These are phyloP conservation scores for Actinomortierella ambigua DNA, from an alignment of 371 early-diverging fungal genomes.

Conservation along the genomic window DNA sequence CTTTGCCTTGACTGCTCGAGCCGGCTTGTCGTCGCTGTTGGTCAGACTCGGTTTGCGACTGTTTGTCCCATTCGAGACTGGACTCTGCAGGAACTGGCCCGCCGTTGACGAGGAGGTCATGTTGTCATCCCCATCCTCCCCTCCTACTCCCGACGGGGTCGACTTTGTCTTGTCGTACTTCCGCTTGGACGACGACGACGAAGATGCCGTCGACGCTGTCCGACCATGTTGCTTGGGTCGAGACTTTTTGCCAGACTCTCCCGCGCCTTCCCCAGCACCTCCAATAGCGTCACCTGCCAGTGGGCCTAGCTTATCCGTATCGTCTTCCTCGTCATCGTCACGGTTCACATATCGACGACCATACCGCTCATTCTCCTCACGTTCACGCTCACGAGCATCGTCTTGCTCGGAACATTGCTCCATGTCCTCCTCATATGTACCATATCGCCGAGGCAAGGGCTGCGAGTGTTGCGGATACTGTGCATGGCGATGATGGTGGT, in stretches of 20 bases:
- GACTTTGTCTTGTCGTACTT: slow-evolving; percentile 3
- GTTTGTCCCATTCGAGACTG: slow-evolving; percentile 11
- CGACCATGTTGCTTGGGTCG: slow-evolving; percentile 1
- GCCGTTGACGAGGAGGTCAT: too few species aligned
- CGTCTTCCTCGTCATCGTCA: slow-evolving; percentile 6
- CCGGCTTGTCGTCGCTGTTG: not conserved
- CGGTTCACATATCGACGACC: not conserved
- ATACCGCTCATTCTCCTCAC: slow-evolving; percentile 3
- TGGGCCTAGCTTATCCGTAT: not conserved
- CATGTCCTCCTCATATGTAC: slow-evolving; percentile 26
- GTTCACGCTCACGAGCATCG: slow-evolving; percentile 12
- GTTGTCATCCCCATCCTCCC: slow-evolving; percentile 5
- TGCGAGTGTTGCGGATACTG: slow-evolving; percentile 1
- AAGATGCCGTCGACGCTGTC: not conserved
- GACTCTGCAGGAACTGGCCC: slow-evolving; percentile 1
- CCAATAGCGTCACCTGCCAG: not conserved
- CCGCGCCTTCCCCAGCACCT: slow-evolving; percentile 11
- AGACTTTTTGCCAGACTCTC: slow-evolving; percentile 1
- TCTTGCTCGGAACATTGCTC: slow-evolving; percentile 39
- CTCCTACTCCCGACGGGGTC: not conserved
- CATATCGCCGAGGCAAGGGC: slow-evolving; percentile 13
- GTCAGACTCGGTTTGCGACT: slow-evolving; percentile 21
- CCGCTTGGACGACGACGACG: slow-evolving; percentile 11
- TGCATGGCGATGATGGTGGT: too few species aligned
- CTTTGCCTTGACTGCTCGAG: too few species aligned